Conservation (phyloP, 1,284 basidiomycete genomes). For the Cutaneotrichosporon daszewskae region DNA sequence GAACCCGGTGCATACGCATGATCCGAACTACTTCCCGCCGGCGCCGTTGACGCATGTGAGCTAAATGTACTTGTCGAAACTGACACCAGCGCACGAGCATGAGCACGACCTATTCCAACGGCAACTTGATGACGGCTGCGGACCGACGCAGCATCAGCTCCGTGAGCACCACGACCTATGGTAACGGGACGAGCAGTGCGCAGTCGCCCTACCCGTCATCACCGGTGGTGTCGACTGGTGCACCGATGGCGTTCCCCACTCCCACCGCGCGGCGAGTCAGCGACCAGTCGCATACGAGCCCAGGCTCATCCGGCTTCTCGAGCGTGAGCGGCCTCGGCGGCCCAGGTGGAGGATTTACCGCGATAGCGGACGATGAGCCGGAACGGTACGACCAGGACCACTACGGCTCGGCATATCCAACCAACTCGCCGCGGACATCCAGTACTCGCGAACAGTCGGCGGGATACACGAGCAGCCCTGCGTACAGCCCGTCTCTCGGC, state of each 20-base stretch:
- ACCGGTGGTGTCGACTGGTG: not conserved
- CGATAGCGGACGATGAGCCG: too few species aligned
- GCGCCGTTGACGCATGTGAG: slow-evolving; percentile 36
- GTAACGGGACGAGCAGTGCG: too few species aligned
- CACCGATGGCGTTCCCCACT: not conserved
- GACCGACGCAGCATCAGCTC: slow-evolving; percentile 9
- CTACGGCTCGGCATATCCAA: too few species aligned
- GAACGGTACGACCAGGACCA: too few species aligned
- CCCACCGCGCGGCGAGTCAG: not conserved
- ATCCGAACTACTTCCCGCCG: slow-evolving; percentile 47
- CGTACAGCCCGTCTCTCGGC: too few species aligned
- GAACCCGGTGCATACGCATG: slow-evolving; percentile 38
- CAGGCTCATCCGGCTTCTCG: not conserved
- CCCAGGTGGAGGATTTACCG: too few species aligned
- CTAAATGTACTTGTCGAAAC: too few species aligned
- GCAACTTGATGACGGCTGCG: too few species aligned
- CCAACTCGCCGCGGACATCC: too few species aligned
- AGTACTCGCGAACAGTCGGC: too few species aligned
- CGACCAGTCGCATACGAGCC: not conserved
- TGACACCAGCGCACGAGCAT: slow-evolving; percentile 7
- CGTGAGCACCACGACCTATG: slow-evolving; percentile 8
- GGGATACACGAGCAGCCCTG: too few species aligned
- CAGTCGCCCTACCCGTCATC: not conserved
- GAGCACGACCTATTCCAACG: too few species aligned
- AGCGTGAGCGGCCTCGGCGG: not conserved